Base-by-base conservation (phyloP, 352 stramenopile species). In the Globisporangium barbulae region DNA sequence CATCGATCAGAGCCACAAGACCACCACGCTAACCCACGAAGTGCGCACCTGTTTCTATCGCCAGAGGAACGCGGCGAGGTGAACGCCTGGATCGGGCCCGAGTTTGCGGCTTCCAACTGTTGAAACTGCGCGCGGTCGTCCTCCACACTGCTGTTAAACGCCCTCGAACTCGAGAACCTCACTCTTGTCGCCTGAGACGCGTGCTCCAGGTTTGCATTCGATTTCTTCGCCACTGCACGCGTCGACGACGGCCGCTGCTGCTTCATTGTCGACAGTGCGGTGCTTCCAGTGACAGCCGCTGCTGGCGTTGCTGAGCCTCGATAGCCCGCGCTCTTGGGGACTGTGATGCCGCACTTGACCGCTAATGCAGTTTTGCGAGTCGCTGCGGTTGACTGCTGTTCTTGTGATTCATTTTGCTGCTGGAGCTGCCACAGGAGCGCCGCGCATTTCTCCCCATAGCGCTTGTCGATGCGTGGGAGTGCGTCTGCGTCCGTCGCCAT, bases 391-490 rank as follows among this genome's bases (percentile, higher is more conserved):
- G 25, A 22, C 12, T 22, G 28, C 22, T 53, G 50, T 12, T 59
- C 59, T 9, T 42, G 49, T n/a, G 31, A 5, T 2, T 65, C 50
- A 8, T 31, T 55, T 15, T 58, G 47, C 35, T 47, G 47, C 22
- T 35, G 41, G 0, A 65, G 37, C n/a, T 65, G 59, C 28, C 49
- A 59, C 19, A 65, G 28, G 0, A 54, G 9, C n/a, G 49, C 60
- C 5, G 49, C 39, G 13, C 50, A 54, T 35, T 65, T 65, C 19
- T 65, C 60, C 13, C 39, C 60, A 8, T 65, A 60, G 15, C 60
- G 50, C 39, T 44, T 65, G 49, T 59, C 31, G 50, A 65, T 65
- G 31, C 60, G n/a, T 9, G 60, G 50, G 10, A 74, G 37, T 6
- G 55, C 30, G 10, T 48, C 50, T 5, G 59, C 37, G 2, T 53